These are phyloP conservation scores for Apiotrichum mycotoxinovorans DNA, from an alignment of 1,284 basidiomycete genomes.

Conservation along the genomic window DNA sequence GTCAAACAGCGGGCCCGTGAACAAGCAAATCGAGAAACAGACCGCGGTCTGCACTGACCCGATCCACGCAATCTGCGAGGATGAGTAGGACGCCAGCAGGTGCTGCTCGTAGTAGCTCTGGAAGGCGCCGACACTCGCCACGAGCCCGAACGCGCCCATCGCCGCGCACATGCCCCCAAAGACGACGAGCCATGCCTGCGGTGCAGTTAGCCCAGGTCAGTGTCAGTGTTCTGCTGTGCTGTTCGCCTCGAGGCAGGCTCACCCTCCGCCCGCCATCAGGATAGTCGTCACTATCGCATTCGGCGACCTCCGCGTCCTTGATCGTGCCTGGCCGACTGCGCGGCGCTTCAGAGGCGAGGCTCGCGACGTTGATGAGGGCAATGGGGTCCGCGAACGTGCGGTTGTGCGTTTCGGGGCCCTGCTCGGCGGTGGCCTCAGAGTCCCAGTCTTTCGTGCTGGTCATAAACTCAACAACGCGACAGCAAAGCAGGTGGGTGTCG, in stretches of 20 bases:
- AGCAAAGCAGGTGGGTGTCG: too few relatives aligned
- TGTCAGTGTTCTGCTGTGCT: neutral
- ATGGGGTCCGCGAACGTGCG: slow-evolving; percentile 13
- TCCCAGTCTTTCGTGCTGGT: too few relatives aligned
- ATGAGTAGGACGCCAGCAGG: slow-evolving; percentile 25
- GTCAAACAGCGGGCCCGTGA: slow-evolving; percentile 35
- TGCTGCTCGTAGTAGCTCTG: slow-evolving; percentile 25
- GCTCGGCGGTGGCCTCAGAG: too few relatives aligned
- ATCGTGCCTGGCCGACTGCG: too few relatives aligned
- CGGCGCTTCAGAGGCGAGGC: neutral
- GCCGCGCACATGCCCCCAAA: slow-evolving; percentile 16
- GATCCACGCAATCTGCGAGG: slow-evolving; percentile 31
- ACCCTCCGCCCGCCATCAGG: too few relatives aligned
- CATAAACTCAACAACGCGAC: too few relatives aligned
- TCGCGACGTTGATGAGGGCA: slow-evolving; percentile 8
- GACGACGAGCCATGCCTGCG: slow-evolving; percentile 16
- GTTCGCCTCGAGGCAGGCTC: too few relatives aligned
- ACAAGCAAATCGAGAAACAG: slow-evolving; percentile 25
- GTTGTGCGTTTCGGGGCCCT: neutral
- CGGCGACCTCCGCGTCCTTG: too few relatives aligned
- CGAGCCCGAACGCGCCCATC: slow-evolving; percentile 22
- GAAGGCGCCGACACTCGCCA: slow-evolving; percentile 17
- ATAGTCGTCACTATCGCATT: too few relatives aligned
- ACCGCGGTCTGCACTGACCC: slow-evolving; percentile 27
- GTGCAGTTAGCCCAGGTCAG: too few relatives aligned